Percentiles rank a stretch among this genome's conserved stretches.
Evolutionary conservation across 2,329 filamentous ascomycete genomes (phyloP).

Genomic region (Lachnellula willkommii): DNA sequence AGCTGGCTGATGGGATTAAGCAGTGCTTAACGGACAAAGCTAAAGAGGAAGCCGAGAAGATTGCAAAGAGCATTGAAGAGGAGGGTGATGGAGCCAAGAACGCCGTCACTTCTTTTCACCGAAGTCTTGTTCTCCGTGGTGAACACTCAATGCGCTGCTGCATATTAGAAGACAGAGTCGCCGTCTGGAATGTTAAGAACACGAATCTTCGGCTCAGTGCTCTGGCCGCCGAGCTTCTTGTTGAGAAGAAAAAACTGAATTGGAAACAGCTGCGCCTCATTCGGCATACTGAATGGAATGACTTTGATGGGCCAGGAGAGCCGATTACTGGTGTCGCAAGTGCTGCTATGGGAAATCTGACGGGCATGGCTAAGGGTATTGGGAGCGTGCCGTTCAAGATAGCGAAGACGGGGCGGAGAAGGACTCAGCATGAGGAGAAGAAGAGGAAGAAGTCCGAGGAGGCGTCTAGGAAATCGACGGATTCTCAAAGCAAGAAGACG

Average conservation of each 20-base stretch:
- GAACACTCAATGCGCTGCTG: conserved; percentile 59
- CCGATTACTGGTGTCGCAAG: conserved; percentile 62
- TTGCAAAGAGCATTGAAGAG: conserved; percentile 55
- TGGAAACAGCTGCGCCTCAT: conserved; percentile 61
- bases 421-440: conserved; percentile 44
- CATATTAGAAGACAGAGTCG: conserved; percentile 56
- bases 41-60: conserved; percentile 48
- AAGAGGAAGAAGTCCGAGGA: conserved; percentile 23
- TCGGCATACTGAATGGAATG: conserved; percentile 68
- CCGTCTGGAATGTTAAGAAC: conserved; percentile 60
- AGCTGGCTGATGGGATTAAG: conserved; percentile 64
- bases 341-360: conserved; percentile 54
- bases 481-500: neutral
- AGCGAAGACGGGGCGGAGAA: conserved; percentile 51
- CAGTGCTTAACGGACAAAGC: conserved; percentile 61
- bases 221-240: conserved; percentile 60
- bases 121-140: conserved; percentile 48
- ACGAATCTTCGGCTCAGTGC: conserved; percentile 56
- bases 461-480: neutral
- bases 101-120: conserved; percentile 62
- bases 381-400: conserved; percentile 59
- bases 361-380: conserved; percentile 56
- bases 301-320: conserved; percentile 70
- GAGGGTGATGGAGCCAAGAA: conserved; percentile 66
- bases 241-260: conserved; percentile 53